Evolutionary conservation across 306 rosid genomes (phyloP).

Genomic region (Malus orientalis): DNA sequence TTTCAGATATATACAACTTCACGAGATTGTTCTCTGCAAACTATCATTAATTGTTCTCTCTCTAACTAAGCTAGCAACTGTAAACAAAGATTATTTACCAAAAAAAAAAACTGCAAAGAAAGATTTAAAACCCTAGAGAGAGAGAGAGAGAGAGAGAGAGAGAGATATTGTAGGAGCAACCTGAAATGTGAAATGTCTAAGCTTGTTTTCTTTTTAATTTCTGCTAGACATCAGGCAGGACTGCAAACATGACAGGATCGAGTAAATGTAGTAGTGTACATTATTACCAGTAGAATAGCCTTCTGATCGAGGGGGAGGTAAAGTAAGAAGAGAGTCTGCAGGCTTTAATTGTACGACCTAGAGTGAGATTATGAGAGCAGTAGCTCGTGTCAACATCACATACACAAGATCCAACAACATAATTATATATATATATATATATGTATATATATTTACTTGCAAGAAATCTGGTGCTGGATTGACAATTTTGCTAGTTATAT

Average conservation of each 20-base stretch:
- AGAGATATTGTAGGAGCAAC: neutral
- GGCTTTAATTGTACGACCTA: neutral
- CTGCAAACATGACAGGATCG: neutral
- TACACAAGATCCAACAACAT: neutral
- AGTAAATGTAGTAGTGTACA: neutral
- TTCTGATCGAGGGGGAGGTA: neutral
- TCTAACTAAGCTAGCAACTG: neutral
- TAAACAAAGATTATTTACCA: no score
- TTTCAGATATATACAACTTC: neutral
- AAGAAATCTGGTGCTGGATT: neutral
- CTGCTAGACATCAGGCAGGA: neutral
- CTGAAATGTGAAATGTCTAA: neutral
- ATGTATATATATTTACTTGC: neutral
- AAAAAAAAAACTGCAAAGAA: neutral
- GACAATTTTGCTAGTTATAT: neutral
- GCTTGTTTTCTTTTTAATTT: neutral
- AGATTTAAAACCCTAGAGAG: neutral
- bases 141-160: neutral
- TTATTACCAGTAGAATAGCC: neutral
- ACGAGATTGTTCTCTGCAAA: neutral
- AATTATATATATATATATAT: neutral
- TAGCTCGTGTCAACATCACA: neutral
- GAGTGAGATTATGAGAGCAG: neutral
- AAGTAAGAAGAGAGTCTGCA: neutral
- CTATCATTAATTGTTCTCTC: neutral